phyloP scores from a whole-genome alignment of 495 filamentous ascomycete genomes.

The Xylaria grammica region DNA sequence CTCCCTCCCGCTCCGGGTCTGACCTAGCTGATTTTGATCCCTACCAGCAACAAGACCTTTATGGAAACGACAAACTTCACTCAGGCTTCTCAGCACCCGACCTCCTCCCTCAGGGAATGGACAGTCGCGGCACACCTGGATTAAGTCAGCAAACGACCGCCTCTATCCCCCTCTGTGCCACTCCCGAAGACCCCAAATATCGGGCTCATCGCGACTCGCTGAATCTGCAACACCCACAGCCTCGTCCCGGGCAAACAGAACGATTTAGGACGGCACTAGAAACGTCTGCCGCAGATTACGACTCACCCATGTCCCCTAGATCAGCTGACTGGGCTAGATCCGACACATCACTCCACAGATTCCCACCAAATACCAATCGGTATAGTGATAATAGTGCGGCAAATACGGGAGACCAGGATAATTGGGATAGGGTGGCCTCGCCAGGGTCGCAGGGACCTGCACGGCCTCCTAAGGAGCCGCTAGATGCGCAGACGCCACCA shows the following conservation, averaged over 20 bases:
- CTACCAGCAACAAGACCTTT: slow-evolving; percentile 66
- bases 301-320: slow-evolving; percentile 66
- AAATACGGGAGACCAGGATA: slow-evolving; percentile 41
- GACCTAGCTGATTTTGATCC: slow-evolving; percentile 69
- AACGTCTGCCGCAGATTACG: slow-evolving; percentile 74
- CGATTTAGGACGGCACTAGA: slow-evolving; percentile 83
- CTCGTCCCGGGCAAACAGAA: slow-evolving; percentile 79
- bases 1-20: slow-evolving; percentile 72
- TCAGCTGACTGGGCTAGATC: slow-evolving; percentile 76
- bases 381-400: slow-evolving; percentile 51
- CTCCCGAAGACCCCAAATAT: slow-evolving; percentile 87
- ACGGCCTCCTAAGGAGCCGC: slow-evolving; percentile 59
- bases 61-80: slow-evolving; percentile 74
- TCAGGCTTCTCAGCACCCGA: slow-evolving; percentile 65
- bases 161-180: slow-evolving; percentile 41
- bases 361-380: slow-evolving; percentile 45
- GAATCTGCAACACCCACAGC: slow-evolving; percentile 89
- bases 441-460: slow-evolving; percentile 46
- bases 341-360: slow-evolving; percentile 56
- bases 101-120: slow-evolving; percentile 31
- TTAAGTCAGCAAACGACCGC: slow-evolving; percentile 39
- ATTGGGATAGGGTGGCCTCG: slow-evolving; percentile 46
- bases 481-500: slow-evolving; percentile 42
- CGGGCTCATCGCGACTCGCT: slow-evolving; percentile 87
- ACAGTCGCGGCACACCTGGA: slow-evolving; percentile 18